Evolutionary conservation across 768 basidiomycete species (phyloP).

Genomic region (Trametopsis cervina): DNA sequence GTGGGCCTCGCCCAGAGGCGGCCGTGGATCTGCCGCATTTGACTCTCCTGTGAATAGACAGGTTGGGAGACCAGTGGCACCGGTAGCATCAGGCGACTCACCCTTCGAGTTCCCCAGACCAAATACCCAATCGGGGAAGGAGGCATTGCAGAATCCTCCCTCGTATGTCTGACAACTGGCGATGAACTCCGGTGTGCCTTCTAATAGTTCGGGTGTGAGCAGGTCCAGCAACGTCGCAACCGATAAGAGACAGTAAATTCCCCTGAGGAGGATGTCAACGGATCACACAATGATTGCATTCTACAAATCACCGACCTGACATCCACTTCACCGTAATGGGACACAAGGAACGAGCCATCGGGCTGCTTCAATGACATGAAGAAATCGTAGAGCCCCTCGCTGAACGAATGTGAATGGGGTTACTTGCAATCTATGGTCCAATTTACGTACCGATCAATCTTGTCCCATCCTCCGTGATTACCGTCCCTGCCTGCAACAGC

Average conservation of each 20-base stretch:
- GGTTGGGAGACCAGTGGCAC: not conserved
- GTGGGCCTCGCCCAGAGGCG: constrained; percentile 90
- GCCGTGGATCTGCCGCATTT: constrained; percentile 37
- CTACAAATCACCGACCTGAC: constrained; percentile 55
- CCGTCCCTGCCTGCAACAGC: constrained; percentile 77
- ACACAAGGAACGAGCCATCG: constrained; percentile 91
- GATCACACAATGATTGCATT: not conserved
- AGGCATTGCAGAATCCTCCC: constrained; percentile 64
- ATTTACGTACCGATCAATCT: constrained; percentile 71
- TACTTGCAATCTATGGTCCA: not conserved
- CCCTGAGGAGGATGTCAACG: constrained; percentile 38
- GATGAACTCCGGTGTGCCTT: constrained; percentile 71
- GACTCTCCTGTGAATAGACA: not conserved
- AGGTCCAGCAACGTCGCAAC: constrained; percentile 79
- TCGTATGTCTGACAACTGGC: constrained; percentile 95
- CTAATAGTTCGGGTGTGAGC: constrained; percentile 81
- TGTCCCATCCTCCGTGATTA: constrained; percentile 74
- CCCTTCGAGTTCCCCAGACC: constrained; percentile 6
- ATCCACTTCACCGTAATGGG: constrained; percentile 85
- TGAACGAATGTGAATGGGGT: constrained; percentile 26
- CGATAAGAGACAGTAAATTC: constrained; percentile 87
- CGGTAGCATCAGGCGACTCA: not conserved
- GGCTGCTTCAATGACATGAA: constrained; percentile 89
- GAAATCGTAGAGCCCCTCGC: constrained; percentile 75
- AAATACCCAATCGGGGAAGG: constrained; percentile 23